phyloP scores from a whole-genome alignment of 2,329 filamentous ascomycete species.

The Colletotrichum sp. region DNA sequence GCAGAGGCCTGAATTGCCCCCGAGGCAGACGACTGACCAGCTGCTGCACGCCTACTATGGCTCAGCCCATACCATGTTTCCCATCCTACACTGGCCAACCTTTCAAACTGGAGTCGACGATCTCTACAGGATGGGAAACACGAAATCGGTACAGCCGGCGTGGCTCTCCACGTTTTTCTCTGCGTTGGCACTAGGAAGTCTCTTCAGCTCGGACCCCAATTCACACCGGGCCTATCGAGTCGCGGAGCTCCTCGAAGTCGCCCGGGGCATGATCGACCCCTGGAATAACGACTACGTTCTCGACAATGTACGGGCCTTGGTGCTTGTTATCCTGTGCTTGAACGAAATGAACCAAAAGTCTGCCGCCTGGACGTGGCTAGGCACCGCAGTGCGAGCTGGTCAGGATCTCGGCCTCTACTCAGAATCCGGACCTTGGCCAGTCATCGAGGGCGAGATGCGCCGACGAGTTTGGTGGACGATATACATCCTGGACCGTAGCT shows the following conservation, averaged over 20 bases:
- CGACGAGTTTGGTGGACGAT: slow-evolving; percentile 92
- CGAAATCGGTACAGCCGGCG: slow-evolving; percentile 65
- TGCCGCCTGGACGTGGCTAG: slow-evolving; percentile 85
- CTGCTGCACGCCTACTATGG: slow-evolving; percentile 78
- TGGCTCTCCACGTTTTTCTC: slow-evolving; percentile 85
- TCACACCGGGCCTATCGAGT: slow-evolving; percentile 57
- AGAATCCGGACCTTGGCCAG: slow-evolving; percentile 74
- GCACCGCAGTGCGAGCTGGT: slow-evolving; percentile 76
- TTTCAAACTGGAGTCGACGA: slow-evolving; percentile 79
- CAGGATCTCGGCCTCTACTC: slow-evolving; percentile 85
- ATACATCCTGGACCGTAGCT: slow-evolving; percentile 84
- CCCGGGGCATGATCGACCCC: slow-evolving; percentile 74
- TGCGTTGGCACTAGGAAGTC: slow-evolving; percentile 80
- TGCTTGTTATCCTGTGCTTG: slow-evolving; percentile 79
- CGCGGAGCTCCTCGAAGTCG: slow-evolving; percentile 72
- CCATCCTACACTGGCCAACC: slow-evolving; percentile 86
- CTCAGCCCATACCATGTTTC: slow-evolving; percentile 80
- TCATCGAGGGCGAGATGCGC: slow-evolving; percentile 84
- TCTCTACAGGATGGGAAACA: slow-evolving; percentile 70
- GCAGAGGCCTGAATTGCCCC: slow-evolving; percentile 69
- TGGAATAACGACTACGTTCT: slow-evolving; percentile 82
- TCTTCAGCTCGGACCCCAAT: slow-evolving; percentile 69
- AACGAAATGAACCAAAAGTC: slow-evolving; percentile 87
- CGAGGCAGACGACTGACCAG: slow-evolving; percentile 71
- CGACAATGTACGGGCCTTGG: slow-evolving; percentile 74